Base-by-base conservation (phyloP, 2,329 filamentous ascomycete species). In the Huntiella decipiens region DNA sequence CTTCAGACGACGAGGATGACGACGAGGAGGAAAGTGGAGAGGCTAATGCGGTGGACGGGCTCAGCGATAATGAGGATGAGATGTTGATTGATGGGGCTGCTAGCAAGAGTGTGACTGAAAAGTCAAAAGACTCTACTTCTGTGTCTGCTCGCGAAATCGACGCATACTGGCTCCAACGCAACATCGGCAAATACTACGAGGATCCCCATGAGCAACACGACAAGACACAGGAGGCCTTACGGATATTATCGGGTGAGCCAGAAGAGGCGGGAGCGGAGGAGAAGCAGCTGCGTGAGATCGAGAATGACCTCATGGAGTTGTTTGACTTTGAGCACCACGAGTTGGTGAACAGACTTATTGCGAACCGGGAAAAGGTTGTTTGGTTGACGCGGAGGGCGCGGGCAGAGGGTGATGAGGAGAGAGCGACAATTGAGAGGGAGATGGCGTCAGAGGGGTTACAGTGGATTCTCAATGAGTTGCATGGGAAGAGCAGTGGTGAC, bases 301-400 rank as follows among this genome's bases (percentile, higher is more conserved):
- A 98, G 57, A 98, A 98, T 60, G 91, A 98, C 52, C 69, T 98
- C 48, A 96, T 96, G 82, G 91, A 95, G 56, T 72, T 98, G 0
- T 96, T 98, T 55, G 91, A 98, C 56, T 98, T 93, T 56, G 88
- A 96, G 56, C 82, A 95, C 56, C 85, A 92, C 51, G 86, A 95
- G 52, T 71, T 95, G 46, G 91, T 96, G 19, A 79, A 84, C 52
- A 88, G 85, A 60, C 71, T 98, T 12, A 86, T 96, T 47, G 76
- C 80, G 54, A 98, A 98, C 61, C 75, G 85, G 48, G 84, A 95
- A 56, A 92, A 91, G 66, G 77, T 98, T 47, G 83, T 94, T 8
- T 98, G 92, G 91, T 81, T 92, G 36, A 96, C 88, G 8, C 77
- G 77, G 53, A 78, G 93, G 66, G 81, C 86, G 41, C 75, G 78